Percentiles rank a stretch among this genome's conserved stretches.
phyloP scores from a whole-genome alignment of 768 basidiomycete species.

The Terana coerulea region DNA sequence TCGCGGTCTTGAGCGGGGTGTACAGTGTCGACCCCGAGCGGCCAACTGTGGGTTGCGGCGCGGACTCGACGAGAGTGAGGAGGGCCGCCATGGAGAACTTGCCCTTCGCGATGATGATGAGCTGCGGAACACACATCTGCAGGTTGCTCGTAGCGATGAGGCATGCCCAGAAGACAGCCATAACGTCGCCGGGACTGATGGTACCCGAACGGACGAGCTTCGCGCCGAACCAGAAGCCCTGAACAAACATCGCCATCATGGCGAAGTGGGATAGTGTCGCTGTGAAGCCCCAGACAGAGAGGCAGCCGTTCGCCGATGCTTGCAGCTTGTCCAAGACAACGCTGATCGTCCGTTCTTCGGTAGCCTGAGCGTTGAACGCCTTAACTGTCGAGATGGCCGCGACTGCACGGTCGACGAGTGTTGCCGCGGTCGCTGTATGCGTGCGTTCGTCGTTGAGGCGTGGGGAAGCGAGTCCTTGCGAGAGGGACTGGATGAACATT shows the following conservation, averaged over 20 bases:
- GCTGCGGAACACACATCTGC: constrained; percentile 81
- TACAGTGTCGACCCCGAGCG: constrained; percentile 12
- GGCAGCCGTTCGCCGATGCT: constrained; percentile 47
- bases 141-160: constrained; percentile 85
- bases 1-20: constrained; percentile 12
- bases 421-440: constrained; percentile 67
- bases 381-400: constrained; percentile 86
- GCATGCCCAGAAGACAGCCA: constrained; percentile 98
- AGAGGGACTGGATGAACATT: constrained; percentile 68
- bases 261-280: constrained; percentile 72
- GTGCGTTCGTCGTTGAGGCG: constrained; percentile 64
- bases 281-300: constrained; percentile 73
- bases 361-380: constrained; percentile 74
- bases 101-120: constrained; percentile 75
- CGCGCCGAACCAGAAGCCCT: constrained; percentile 94
- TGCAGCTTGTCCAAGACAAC: constrained; percentile 43
- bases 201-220: constrained; percentile 81
- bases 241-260: constrained; percentile 90
- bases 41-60: constrained; percentile 6
- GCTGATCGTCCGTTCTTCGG: constrained; percentile 48
- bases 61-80: constrained; percentile 51
- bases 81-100: constrained; percentile 77
- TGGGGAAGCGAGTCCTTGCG: constrained; percentile 66
- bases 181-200: constrained; percentile 70
- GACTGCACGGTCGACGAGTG: constrained; percentile 73